phyloP scores from a whole-genome alignment of 495 filamentous ascomycete species.

The Patellaria atrata region DNA sequence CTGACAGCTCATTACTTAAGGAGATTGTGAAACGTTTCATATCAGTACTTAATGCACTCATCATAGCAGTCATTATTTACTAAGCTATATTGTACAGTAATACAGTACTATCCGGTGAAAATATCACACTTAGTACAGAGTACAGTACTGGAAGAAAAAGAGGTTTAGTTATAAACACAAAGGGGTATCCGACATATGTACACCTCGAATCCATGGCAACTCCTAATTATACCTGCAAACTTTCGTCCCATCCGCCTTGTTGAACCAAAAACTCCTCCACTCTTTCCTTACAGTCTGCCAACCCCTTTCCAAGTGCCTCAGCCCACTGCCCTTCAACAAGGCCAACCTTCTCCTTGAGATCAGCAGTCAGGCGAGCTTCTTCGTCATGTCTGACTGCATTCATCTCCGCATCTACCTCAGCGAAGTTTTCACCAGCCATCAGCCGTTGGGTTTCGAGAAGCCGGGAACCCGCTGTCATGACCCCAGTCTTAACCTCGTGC shows the following conservation, averaged over 20 bases:
- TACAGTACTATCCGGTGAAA: not conserved
- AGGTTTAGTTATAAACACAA: too few species aligned
- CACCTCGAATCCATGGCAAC: too few species aligned
- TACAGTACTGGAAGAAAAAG: constrained; percentile 2
- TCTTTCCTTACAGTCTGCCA: constrained; percentile 37
- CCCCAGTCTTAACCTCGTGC: constrained; percentile 79
- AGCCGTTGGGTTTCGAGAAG: constrained; percentile 44
- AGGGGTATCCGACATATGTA: constrained; percentile 6
- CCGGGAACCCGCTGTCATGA: constrained; percentile 43
- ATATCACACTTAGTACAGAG: not conserved
- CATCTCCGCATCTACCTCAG: constrained; percentile 38
- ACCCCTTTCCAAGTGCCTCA: constrained; percentile 47
- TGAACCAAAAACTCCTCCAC: constrained; percentile 26
- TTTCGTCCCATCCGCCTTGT: constrained; percentile 29
- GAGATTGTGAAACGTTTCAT: too few species aligned
- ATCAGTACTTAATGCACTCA: not conserved
- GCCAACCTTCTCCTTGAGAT: constrained; percentile 80
- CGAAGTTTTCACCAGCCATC: constrained; percentile 39
- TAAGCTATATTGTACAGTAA: not conserved
- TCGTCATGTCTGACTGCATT: constrained; percentile 48
- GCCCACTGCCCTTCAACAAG: constrained; percentile 81
- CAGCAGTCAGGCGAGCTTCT: constrained; percentile 57
- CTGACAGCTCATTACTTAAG: not conserved
- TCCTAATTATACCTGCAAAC: constrained; percentile 24
- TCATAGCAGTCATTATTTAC: not conserved